Evolutionary conservation across 306 rosid species (phyloP), one percentile per base, ranked within the genome.

Genomic region (Quercus alba): DNA sequence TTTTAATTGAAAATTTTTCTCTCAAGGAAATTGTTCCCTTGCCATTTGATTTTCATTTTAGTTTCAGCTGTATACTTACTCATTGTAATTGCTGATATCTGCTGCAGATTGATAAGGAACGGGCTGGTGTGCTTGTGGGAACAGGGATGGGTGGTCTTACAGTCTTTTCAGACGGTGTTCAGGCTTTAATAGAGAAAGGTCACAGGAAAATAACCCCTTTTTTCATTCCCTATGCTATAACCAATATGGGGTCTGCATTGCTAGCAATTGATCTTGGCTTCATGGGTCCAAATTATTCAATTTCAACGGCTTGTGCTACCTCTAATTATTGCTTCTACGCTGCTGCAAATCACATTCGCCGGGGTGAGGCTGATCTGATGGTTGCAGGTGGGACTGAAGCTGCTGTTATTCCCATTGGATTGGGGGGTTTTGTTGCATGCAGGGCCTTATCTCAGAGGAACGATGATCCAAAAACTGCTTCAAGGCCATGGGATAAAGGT

Each of bases 311-410:
- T 26, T 96, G 99, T 81, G 99, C 99, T 74, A 93, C 99, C 66
- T 96, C 98, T 5, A 96, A 96, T 77, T 96, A 96, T 67, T 96
- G 98, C 81, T 96, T 96, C 81, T 90, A 93, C 56, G 94, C 99
- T 72, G 98, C 98, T 55, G 99, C 99, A 0, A 93, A 96, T 69
- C 99, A 96, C 81, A 96, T 96, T 54, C 99, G 98, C n/a, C 89
- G 97, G 41, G 99, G 99, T 23, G 97, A 96, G 86, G 99, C 99
- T 75, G 98, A 93, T 88, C 64, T 96, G 88, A 93, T 96, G 98
- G 10, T 93, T 61, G 99, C 99, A 5, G 99, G 99, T 70, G 99
- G 99, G 46, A 90, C 99, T 55, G 99, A 96, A 83, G 99, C 99
- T 75, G 98, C 97, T 20, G 87, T 96, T 21, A 88, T 96, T 75